Evolutionary conservation across 2,329 filamentous ascomycete species (phyloP), one percentile per base, ranked within the genome.

Genomic region (Diplodia mutila): DNA sequence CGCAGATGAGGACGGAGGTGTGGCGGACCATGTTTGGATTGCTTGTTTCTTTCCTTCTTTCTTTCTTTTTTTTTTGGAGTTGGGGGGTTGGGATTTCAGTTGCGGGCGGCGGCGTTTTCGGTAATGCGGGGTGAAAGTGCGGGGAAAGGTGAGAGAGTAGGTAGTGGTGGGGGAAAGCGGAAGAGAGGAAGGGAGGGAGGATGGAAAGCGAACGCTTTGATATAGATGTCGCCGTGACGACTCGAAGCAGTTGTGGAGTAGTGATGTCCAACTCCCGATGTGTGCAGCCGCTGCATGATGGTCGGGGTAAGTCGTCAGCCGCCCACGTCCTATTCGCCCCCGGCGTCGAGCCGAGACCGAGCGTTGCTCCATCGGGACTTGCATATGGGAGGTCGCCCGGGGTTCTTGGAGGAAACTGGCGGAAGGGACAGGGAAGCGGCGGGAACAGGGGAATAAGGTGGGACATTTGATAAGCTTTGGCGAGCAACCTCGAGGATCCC

Each of bases 1-100:
- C 87, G 68, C 82, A 83, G 69, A 90, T 89, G 18, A 90, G 76
- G 18, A 90, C 85, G 51, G 39, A 16, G 23, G 46, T 42, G 34
- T 39, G 21, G 1, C 25, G 42, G 42, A 23, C 37, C 23, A 23
- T 32, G 3, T 37, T n/a, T 25, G 23, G 9, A 8, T n/a, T 55
- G 6, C 9, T 55, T 34, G 1, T 18, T 3, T 34, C 4, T 34
- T 16, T 11, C 2, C 11, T 51, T 27, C 27, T 8, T 51, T 34
- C 1, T 27, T 11, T 54, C 4, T 34, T 6, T 11, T 54, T 18
- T 34, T 54, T 18, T 32, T n/a, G n/a, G n/a, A 18, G 51, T 23
- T 39, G 21, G n/a, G 27, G 27, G 12, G 23, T 53, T 23, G 4
- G 51, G 12, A 18, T 29, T 27, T 16, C 5, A 4, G 34, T 21